Conservation (phyloP, 2,329 filamentous ascomycete species). For the Fusarium compactum region DNA sequence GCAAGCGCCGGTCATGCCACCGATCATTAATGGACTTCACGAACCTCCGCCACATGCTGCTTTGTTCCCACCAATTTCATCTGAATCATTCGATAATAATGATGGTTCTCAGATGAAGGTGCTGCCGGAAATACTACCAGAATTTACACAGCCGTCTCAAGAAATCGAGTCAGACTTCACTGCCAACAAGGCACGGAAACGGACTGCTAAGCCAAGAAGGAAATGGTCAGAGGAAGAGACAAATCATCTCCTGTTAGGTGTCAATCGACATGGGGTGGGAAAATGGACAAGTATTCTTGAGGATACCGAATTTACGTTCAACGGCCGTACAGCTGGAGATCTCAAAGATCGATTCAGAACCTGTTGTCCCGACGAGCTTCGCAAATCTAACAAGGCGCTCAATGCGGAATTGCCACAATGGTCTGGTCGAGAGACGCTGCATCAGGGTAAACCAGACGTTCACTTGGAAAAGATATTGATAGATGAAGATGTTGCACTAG, state of each 20-base stretch:
- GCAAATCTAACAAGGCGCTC: slow-evolving; percentile 54
- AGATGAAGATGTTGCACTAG: slow-evolving; percentile 54
- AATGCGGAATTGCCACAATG: slow-evolving; percentile 42
- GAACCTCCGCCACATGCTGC: slow-evolving; percentile 71
- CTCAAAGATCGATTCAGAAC: slow-evolving; percentile 75
- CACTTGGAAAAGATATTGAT: slow-evolving; percentile 69
- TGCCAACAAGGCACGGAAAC: slow-evolving; percentile 61
- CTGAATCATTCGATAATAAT: slow-evolving; percentile 65
- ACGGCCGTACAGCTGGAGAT: slow-evolving; percentile 70
- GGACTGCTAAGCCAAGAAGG: slow-evolving; percentile 67
- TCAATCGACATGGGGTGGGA: slow-evolving; percentile 72
- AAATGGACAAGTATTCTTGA: slow-evolving; percentile 75
- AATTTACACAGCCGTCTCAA: slow-evolving; percentile 54
- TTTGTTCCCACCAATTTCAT: slow-evolving; percentile 73
- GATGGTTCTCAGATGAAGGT: slow-evolving; percentile 58
- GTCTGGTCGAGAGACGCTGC: slow-evolving; percentile 47
- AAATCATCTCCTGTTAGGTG: slow-evolving; percentile 70
- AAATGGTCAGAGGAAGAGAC: slow-evolving; percentile 77
- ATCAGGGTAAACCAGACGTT: slow-evolving; percentile 61
- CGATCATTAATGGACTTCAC: slow-evolving; percentile 73
- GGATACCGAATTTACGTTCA: slow-evolving; percentile 70
- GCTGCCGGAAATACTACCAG: slow-evolving; percentile 59
- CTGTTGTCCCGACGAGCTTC: slow-evolving; percentile 72
- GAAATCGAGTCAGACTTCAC: slow-evolving; percentile 49
- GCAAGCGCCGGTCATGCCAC: slow-evolving; percentile 66